Percentiles rank a stretch among this genome's conserved stretches.
Evolutionary conservation across 768 basidiomycete genomes (phyloP).

Genomic region (Rhodotorula babjevae): DNA sequence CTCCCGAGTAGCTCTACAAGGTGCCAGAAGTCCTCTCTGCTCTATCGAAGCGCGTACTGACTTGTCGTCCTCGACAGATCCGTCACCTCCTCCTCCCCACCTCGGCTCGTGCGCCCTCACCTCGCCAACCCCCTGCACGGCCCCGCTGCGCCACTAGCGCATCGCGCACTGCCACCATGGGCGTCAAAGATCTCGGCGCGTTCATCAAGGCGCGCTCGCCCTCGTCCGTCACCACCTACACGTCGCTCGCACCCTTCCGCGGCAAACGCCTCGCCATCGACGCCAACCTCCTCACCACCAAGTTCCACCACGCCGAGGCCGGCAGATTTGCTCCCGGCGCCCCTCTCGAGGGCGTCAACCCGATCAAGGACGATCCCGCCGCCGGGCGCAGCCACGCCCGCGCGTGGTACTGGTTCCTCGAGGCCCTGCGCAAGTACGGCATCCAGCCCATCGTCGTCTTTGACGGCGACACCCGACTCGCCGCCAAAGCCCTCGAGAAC

Average conservation of each 20-base stretch:
- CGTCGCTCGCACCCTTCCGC: slow-evolving; percentile 13
- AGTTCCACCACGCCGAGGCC: slow-evolving; percentile 19
- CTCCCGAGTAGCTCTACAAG: too few relatives aligned
- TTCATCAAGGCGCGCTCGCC: slow-evolving; percentile 15
- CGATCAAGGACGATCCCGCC: too few relatives aligned
- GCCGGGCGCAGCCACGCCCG: slow-evolving; percentile 3
- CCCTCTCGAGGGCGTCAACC: too few relatives aligned
- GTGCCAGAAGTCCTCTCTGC: too few relatives aligned
- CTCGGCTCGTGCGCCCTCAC: too few relatives aligned
- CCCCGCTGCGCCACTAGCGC: too few relatives aligned
- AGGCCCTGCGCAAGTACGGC: not conserved
- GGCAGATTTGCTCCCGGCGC: too few relatives aligned
- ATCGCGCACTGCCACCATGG: slow-evolving; percentile 21
- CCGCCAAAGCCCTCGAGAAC: slow-evolving; percentile 26
- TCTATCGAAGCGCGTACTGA: too few relatives aligned
- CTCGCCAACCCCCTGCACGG: too few relatives aligned
- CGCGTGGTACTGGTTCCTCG: slow-evolving; percentile 30
- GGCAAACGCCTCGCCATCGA: slow-evolving; percentile 28
- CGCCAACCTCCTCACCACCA: slow-evolving; percentile 32
- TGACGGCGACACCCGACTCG: slow-evolving; percentile 25
- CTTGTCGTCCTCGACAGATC: too few relatives aligned
- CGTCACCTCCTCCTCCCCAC: too few relatives aligned
- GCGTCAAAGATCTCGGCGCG: slow-evolving; percentile 22
- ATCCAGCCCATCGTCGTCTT: slow-evolving; percentile 34
- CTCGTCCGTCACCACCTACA: not conserved